Percentiles rank a stretch among this genome's conserved stretches.
These are phyloP conservation scores for Scutellaria galericulata DNA, from an alignment of 257 asterid genomes.

Conservation along the genomic window DNA sequence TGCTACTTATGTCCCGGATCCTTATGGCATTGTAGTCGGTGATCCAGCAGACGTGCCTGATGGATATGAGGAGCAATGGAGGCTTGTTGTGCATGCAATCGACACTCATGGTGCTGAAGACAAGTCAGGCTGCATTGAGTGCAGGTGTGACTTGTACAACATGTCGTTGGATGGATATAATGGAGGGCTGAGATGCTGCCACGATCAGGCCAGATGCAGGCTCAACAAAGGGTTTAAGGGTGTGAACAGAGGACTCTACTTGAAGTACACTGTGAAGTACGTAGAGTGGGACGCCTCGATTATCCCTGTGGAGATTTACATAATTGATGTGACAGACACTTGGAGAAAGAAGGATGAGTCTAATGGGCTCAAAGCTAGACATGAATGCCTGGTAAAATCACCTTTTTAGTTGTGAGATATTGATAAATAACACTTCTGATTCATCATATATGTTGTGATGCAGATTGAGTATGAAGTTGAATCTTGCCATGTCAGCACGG, in stretches of 20 bases:
- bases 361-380: slow-evolving; percentile 38
- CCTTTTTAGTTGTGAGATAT: neutral
- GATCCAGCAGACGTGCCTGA: slow-evolving; percentile 55
- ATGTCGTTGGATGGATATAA: slow-evolving; percentile 54
- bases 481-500: slow-evolving; percentile 47
- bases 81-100: slow-evolving; percentile 80
- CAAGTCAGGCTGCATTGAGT: slow-evolving; percentile 78
- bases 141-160: slow-evolving; percentile 78
- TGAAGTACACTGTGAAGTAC: slow-evolving; percentile 69
- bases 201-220: slow-evolving; percentile 65
- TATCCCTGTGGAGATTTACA: slow-evolving; percentile 65
- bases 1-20: slow-evolving; percentile 61
- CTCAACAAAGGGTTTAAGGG: slow-evolving; percentile 51
- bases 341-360: slow-evolving; percentile 45
- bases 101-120: slow-evolving; percentile 81
- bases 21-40: slow-evolving; percentile 79
- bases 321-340: slow-evolving; percentile 66
- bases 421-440: neutral
- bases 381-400: slow-evolving; percentile 50
- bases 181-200: slow-evolving; percentile 80
- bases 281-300: slow-evolving; percentile 61
- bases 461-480: slow-evolving; percentile 75
- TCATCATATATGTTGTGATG: slow-evolving; percentile 25
- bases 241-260: slow-evolving; percentile 52
- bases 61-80: slow-evolving; percentile 77